Evolutionary conservation across 257 asterid genomes (phyloP), one percentile per base, ranked within the genome.

Genomic region (Euphrasia confusa): DNA sequence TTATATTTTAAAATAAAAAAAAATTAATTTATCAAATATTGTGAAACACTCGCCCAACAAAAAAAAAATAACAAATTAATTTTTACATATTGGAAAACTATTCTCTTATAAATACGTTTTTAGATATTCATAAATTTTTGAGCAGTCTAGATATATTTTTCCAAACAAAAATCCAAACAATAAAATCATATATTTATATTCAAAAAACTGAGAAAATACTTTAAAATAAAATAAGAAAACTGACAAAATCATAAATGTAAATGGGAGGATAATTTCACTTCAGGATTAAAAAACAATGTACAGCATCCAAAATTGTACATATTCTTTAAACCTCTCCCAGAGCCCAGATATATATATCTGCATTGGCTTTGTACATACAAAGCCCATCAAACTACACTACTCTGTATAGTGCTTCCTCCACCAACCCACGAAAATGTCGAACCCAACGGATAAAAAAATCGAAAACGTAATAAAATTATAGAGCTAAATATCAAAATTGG

Each of bases 261-360:
- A 3, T 7, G 12, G 17, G 26, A 14, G 7, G 15, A 53, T 66
- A 75, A 69, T 60, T 58, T 75, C 74, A 11, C 2, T 47, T 71
- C 75, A 78, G 75, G 42, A 8, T 7, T 37, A 37, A 37, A 37
- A 37, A 37, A 69, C 80, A 80, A 82, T 84, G 32, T 85, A 85
- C 89, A 85, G 59, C 48, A 78, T 76, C 77, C 87, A 80, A 80
- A 80, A 72, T 71, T 78, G 42, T 71, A 80, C 87, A 78, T 18
- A 21, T 54, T 65, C 52, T 35, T 66, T 15, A 12, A 40, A 12
- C 54, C 33, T 61, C 57, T 61, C 57, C 58, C 54, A 24, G 60
- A 70, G 70, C 78, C 53, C 53, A 64, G 42, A 37, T 21, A 50
- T 58, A 50, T 58, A 44, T 59, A 65, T 73, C 47, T 64, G 71